Evolutionary conservation across 805 yeast genomes (phyloP), one percentile per base, ranked within the genome.

Genomic region (Kazachstania psychrophila): DNA sequence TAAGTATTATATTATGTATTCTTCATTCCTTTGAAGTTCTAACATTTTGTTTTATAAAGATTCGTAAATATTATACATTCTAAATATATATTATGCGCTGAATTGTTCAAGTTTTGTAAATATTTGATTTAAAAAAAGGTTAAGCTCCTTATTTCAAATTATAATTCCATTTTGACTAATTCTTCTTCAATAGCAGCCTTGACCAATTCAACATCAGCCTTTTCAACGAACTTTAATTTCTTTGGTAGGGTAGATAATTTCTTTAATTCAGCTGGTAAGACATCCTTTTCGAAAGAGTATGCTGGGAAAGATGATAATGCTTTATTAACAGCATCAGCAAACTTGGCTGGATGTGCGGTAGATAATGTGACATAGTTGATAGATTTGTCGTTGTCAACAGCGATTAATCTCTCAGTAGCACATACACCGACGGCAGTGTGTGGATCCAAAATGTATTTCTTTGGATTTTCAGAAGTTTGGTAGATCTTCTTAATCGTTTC

Each of bases 261-360:
- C 61, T 73, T 80, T 62, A 92, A 73, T 63, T 86, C 96, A 20
- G 70, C 84, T 26, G 98, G 97, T 38, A 92, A 71, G 15, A 92
- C 96, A 48, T 85, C 86, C 33, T 69, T 69, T 52, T 86, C 95
- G 55, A 92, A 92, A 4, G 87, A 75, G 65, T 92, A 92, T 15
- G 75, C 87, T 10, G 70, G 73, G 43, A 76, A 70, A 1, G 69
- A 70, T 31, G 62, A 56, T 46, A 92, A 69, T 3, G 97, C 86
- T 49, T 72, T 65, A 60, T 88, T 80, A 18, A 92, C 99, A 34
- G 95, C 98, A 45, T 86, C 96, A 18, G 95, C 84, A 55, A 92
- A 92, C 65, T 92, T 92, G 42, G 98, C 99, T 29, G 99, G 99
- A 60, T 92, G 99, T 7, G 99, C 99, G 33, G 99, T 92, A 9